Evolutionary conservation across 768 basidiomycete species (phyloP).

Genomic region (Cystobasidium onofrii): DNA sequence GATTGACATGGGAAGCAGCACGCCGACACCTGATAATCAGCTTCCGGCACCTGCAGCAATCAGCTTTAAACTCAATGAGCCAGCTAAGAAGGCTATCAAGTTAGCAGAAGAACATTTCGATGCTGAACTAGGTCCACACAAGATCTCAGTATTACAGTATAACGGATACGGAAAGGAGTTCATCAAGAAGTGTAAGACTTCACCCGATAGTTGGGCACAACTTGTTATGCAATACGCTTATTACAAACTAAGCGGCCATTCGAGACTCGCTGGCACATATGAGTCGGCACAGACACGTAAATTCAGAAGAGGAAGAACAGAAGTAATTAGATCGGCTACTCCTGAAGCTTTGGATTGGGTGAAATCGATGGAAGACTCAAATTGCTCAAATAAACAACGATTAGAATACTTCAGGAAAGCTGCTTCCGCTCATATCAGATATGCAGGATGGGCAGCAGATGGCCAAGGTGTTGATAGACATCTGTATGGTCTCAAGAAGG

Average conservation of each 20-base stretch:
- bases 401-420: conserved; percentile 49
- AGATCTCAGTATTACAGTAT: conserved; percentile 75
- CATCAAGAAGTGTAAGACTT: conserved; percentile 55
- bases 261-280: conserved; percentile 52
- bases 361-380: conserved; percentile 70
- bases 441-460: conserved; percentile 82
- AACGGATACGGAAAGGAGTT: conserved; percentile 77
- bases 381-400: conserved; percentile 45
- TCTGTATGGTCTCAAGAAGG: conserved; percentile 77
- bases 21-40: conserved; percentile 42
- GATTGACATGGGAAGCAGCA: conserved; percentile 58
- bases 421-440: conserved; percentile 71
- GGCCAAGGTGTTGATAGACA: conserved; percentile 93
- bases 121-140: conserved; percentile 65
- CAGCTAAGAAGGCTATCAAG: conserved; percentile 53
- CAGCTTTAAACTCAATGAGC: conserved; percentile 58
- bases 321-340: conserved; percentile 82
- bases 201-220: conserved; percentile 92
- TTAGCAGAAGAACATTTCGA: conserved; percentile 64
- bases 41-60: conserved; percentile 48
- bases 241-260: conserved; percentile 57
- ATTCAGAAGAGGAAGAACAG: conserved; percentile 80
- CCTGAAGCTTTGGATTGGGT: conserved; percentile 75
- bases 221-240: conserved; percentile 93
- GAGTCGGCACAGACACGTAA: conserved; percentile 91